A percentile compares a stretch with the other conserved stretches of the same genome.
Conservation (phyloP, 139 green algal species). For the Gonium pectorale region DNA sequence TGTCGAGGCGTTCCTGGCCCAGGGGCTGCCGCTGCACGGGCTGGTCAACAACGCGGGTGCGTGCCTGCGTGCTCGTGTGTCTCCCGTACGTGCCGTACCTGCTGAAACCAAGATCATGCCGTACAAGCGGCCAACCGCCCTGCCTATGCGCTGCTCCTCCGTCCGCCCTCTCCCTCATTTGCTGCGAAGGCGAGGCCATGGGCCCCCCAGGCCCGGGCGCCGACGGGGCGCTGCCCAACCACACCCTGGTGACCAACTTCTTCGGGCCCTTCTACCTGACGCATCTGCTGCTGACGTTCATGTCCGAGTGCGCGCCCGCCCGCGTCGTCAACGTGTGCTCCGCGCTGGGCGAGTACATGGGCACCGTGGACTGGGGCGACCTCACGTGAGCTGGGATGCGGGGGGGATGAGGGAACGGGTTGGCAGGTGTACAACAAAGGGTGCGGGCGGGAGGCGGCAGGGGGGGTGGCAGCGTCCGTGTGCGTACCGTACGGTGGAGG, state of each 20-base stretch:
- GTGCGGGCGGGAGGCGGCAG: too few species aligned
- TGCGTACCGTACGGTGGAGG: too few species aligned
- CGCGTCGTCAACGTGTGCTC: constrained; percentile 40
- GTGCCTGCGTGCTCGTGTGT: too few species aligned
- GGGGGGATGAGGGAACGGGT: not conserved
- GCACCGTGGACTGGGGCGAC: constrained; percentile 32
- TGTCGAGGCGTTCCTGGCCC: not conserved
- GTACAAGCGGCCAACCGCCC: too few species aligned
- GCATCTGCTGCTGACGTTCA: constrained; percentile 21
- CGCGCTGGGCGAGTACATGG: constrained; percentile 28
- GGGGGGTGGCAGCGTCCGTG: too few species aligned
- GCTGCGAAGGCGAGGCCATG: constrained; percentile 48
- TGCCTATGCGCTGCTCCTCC: too few species aligned
- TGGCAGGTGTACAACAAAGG: not conserved
- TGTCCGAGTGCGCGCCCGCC: constrained; percentile 2
- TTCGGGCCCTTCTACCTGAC: constrained; percentile 45
- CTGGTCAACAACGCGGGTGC: constrained; percentile 29
- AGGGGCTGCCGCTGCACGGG: constrained; percentile 23
- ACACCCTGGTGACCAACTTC: constrained; percentile 45
- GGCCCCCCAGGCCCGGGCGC: constrained; percentile 21
- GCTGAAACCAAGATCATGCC: too few species aligned
- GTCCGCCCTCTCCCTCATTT: too few species aligned
- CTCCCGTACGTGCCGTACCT: too few species aligned
- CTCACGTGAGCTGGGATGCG: not conserved
- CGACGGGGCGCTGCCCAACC: constrained; percentile 33